Conservation (phyloP, 73 alveolate species). For the Paramecium sonneborni region DNA sequence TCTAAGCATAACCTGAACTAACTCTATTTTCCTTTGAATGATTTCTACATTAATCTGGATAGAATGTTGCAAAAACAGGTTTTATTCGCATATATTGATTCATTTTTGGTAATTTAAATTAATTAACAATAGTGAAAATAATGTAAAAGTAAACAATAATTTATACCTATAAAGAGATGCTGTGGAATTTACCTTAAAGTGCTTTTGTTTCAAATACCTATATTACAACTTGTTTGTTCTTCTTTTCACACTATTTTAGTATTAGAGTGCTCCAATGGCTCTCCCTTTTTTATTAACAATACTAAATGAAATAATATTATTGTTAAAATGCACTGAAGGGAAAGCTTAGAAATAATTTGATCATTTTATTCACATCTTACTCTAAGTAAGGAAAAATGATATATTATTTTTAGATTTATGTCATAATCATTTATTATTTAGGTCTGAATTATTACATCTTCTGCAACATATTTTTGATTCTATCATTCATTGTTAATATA, state of each 20-base stretch:
- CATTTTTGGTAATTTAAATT: background rate
- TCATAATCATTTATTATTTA: background rate
- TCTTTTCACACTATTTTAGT: background rate
- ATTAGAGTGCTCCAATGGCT: background rate
- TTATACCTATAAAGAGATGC: background rate
- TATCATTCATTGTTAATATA: background rate
- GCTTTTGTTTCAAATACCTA: slow-evolving; percentile 23
- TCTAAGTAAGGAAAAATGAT: background rate
- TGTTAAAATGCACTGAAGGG: background rate
- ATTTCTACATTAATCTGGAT: background rate
- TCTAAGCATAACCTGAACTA: background rate
- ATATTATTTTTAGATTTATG: background rate
- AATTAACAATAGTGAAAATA: background rate
- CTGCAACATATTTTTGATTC: background rate
- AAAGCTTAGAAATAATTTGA: background rate
- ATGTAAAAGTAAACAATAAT: background rate
- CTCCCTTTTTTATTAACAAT: background rate
- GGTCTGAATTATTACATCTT: background rate
- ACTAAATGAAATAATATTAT: background rate
- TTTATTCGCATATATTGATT: background rate
- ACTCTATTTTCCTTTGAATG: background rate
- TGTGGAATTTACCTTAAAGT: background rate
- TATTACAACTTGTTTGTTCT: background rate
- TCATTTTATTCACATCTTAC: background rate
- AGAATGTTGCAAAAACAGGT: slow-evolving; percentile 29